Evolutionary conservation across 345 rosid species (phyloP), one percentile per base, ranked within the genome.

Genomic region (Salix brachista): DNA sequence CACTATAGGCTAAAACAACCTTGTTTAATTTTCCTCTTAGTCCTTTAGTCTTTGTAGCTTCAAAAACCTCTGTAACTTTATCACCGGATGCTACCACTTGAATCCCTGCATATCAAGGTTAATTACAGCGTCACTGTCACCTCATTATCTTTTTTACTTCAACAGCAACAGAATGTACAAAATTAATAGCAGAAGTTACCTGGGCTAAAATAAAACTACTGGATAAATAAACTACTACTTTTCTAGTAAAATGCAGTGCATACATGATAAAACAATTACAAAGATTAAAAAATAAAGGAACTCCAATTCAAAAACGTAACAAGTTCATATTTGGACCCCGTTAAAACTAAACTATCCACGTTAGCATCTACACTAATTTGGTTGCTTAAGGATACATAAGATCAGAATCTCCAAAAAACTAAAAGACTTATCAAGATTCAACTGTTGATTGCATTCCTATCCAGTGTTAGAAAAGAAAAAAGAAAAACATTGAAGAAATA

Each of bases 1-100:
- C 99, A 70, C 99, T 93, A 72, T 93, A 96, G 69, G 99, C 97
- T 58, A 96, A 87, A 76, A 96, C 99, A 36, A 96, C 99, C 71
- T 96, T 96, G 50, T 96, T 90, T 81, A 93, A 74, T 69, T 87
- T 94, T 54, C 99, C 99, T 62, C 91, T 94, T 36, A 86, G 77
- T 26, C 97, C 97, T 17, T 75, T 83, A 60, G 82, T 81, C 36
- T 85, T 87, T 26, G 79, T 56, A 77, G 81, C 82, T 73, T 75
- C 44, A 64, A 84, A 41, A 26, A 37, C 6, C 41, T 71, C 87
- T 21, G 73, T 28, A 26, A 79, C 83, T 71, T 60, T 82, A 65
- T 88, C 86, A 62, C 80, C 65, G 32, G 94, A 83, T 66, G 84
- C 75, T 83, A 84, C 89, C 69, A 93, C 92, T 85, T 72, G 90